Evolutionary conservation across 805 yeast species (phyloP).

Genomic region (Teunomyces funiuensis): DNA sequence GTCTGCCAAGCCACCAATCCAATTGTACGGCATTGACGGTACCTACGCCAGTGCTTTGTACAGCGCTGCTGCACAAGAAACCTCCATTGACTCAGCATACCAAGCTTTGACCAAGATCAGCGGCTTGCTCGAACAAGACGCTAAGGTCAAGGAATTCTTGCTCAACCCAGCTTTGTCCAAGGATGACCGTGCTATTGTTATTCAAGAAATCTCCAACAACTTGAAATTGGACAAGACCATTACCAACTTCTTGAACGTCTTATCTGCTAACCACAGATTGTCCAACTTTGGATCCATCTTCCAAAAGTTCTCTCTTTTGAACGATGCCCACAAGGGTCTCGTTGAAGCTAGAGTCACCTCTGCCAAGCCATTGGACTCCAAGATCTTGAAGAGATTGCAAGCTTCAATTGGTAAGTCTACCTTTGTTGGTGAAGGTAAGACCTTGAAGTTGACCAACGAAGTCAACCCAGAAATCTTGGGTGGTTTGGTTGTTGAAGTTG

Average conservation of each 20-base stretch:
- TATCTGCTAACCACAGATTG: conserved; percentile 95
- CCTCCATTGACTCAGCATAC: conserved; percentile 69
- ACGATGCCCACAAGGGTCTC: conserved; percentile 87
- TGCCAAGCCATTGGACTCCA: conserved; percentile 79
- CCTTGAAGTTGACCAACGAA: conserved; percentile 77
- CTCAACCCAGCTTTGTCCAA: conserved; percentile 81
- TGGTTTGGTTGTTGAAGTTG: conserved; percentile 93
- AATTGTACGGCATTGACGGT: conserved; percentile 93
- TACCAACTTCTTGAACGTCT: conserved; percentile 74
- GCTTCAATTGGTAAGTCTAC: conserved; percentile 73
- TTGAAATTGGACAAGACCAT: conserved; percentile 65
- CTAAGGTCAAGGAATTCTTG: conserved; percentile 60
- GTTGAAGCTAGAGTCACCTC: conserved; percentile 93
- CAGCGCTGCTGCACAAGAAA: conserved; percentile 83
- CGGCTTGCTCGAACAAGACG: conserved; percentile 57
- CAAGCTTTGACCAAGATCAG: conserved; percentile 61
- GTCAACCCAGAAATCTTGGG: conserved; percentile 92
- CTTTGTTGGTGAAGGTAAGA: conserved; percentile 82
- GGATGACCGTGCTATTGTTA: conserved; percentile 71
- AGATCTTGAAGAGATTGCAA: conserved; percentile 74
- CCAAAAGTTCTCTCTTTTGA: conserved; percentile 70
- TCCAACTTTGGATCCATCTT: conserved; percentile 62
- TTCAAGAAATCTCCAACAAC: conserved; percentile 52
- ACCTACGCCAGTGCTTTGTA: conserved; percentile 94
- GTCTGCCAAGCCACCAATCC: conserved; percentile 80